These are phyloP conservation scores for Ogataea hybrid DNA, from an alignment of 1,139 yeast species.

Conservation along the genomic window DNA sequence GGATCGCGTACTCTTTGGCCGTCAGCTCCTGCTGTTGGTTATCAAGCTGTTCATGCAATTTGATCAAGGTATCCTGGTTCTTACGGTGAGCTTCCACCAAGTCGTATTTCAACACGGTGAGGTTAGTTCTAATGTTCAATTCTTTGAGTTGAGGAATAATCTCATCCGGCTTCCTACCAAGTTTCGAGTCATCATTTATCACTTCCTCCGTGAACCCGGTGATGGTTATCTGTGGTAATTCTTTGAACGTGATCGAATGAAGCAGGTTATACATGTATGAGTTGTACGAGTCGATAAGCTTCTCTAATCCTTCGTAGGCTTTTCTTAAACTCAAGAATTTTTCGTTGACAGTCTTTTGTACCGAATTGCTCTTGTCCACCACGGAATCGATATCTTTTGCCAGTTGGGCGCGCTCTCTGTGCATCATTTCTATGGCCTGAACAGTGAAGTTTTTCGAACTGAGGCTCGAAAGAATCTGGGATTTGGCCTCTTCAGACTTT, in stretches of 20 bases:
- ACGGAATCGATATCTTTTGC: conserved; percentile 54
- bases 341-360: conserved; percentile 39
- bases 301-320: conserved; percentile 49
- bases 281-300: conserved; percentile 54
- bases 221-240: conserved; percentile 20
- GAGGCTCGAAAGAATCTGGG: conserved; percentile 46
- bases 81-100: conserved; percentile 49
- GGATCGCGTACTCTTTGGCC: conserved; percentile 59
- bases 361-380: conserved; percentile 41
- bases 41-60: conserved; percentile 61
- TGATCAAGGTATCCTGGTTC: conserved; percentile 58
- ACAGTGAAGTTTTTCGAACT: conserved; percentile 57
- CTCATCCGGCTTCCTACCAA: conserved; percentile 43
- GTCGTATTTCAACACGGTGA: conserved; percentile 40
- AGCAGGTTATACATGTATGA: conserved; percentile 33
- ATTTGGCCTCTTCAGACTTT: conserved; percentile 42
- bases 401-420: conserved; percentile 57
- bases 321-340: conserved; percentile 49
- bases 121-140: conserved; percentile 31
- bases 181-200: conserved; percentile 21
- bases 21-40: conserved; percentile 50
- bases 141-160: conserved; percentile 28
- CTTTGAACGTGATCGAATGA: conserved; percentile 20
- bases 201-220: conserved; percentile 24
- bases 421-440: conserved; percentile 59